Conservation (phyloP, 164 flowering plant genomes). For the Macadamia tetraphylla region DNA sequence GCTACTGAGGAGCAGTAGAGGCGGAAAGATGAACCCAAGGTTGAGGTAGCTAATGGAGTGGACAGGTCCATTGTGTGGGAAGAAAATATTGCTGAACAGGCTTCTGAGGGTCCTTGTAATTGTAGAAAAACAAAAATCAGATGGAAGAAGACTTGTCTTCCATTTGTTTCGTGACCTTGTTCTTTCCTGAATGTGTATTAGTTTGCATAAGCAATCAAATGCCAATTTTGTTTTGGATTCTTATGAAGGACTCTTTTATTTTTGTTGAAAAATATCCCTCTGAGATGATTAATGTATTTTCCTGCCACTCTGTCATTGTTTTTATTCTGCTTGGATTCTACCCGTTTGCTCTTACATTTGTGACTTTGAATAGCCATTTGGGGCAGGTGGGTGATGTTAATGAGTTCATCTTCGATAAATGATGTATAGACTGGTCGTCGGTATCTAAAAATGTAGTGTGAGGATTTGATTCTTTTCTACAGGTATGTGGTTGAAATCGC, state of each 20-base stretch:
- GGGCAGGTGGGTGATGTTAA: too few relatives aligned
- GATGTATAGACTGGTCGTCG: too few relatives aligned
- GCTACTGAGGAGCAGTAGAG: conserved; percentile 53
- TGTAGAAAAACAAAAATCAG: not conserved
- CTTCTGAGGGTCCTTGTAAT: conserved; percentile 17
- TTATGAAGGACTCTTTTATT: not conserved
- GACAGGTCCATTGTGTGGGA: conserved; percentile 29
- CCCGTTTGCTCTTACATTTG: too few relatives aligned
- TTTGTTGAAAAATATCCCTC: too few relatives aligned
- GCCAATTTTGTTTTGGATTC: not conserved
- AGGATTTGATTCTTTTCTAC: too few relatives aligned
- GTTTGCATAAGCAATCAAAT: not conserved
- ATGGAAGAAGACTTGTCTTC: not conserved
- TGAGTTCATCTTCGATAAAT: too few relatives aligned
- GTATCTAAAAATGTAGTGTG: too few relatives aligned
- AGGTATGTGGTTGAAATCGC: too few relatives aligned
- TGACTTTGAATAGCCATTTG: too few relatives aligned
- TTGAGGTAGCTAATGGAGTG: conserved; percentile 27
- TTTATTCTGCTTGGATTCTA: too few relatives aligned
- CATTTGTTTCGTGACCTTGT: not conserved
- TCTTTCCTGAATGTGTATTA: not conserved
- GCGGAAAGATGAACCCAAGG: conserved; percentile 39
- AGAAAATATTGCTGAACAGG: conserved; percentile 26
- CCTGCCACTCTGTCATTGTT: too few relatives aligned
- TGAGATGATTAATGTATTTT: too few relatives aligned